Conservation (phyloP, 768 basidiomycete species). For the Naganishia vishniacii region DNA sequence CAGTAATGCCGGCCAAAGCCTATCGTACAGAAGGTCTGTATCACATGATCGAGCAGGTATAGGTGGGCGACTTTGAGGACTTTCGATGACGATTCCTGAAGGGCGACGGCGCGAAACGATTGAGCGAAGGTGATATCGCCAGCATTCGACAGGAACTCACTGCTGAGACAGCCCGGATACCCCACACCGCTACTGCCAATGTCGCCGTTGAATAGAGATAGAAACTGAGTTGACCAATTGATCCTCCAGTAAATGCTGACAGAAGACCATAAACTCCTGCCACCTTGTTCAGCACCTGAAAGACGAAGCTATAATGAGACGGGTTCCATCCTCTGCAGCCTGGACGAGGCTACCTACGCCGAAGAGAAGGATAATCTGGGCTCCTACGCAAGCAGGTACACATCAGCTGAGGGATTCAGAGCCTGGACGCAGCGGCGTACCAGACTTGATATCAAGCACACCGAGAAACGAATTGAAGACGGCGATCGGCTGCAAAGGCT, state of each 20-base stretch:
- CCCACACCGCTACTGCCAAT: constrained; percentile 77
- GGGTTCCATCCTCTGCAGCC: neutral
- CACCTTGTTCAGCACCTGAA: constrained; percentile 74
- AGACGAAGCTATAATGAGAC: neutral
- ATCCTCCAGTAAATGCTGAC: constrained; percentile 74
- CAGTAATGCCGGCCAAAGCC: constrained; percentile 76
- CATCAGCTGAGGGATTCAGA: neutral
- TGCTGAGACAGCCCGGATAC: constrained; percentile 73
- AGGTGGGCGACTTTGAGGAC: constrained; percentile 84
- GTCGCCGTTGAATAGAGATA: constrained; percentile 87
- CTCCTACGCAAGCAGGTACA: constrained; percentile 51
- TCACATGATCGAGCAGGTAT: constrained; percentile 83
- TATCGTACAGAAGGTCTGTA: constrained; percentile 85
- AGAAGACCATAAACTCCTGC: constrained; percentile 95
- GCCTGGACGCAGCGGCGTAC: constrained; percentile 35
- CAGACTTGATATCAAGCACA: constrained; percentile 86
- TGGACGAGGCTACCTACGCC: constrained; percentile 58
- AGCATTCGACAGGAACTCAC: constrained; percentile 53
- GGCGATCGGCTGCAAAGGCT: constrained; percentile 30
- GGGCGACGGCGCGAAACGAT: neutral
- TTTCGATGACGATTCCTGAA: constrained; percentile 78
- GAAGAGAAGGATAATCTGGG: constrained; percentile 78
- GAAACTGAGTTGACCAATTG: constrained; percentile 82
- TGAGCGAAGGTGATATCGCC: neutral
- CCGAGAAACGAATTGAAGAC: constrained; percentile 65